Evolutionary conservation across 176 grass and related monocot species (phyloP).

Genomic region (Zea luxurians): DNA sequence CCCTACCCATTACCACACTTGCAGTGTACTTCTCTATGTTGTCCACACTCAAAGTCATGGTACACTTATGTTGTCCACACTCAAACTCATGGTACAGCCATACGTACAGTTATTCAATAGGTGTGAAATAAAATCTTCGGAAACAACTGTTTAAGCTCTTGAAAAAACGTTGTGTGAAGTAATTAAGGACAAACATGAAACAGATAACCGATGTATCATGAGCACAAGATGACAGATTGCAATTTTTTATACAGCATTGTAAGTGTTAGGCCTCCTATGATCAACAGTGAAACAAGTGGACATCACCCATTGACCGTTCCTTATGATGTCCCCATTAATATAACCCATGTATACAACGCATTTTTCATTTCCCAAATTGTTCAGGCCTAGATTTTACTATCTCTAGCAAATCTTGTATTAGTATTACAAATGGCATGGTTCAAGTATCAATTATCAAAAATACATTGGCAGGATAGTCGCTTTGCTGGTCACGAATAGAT

Average conservation of each 20-base stretch:
- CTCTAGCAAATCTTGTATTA: background rate
- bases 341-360: background rate
- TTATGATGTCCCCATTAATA: background rate
- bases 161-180: background rate
- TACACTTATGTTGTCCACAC: no score
- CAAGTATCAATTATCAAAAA: background rate
- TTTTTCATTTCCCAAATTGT: background rate
- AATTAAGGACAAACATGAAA: conserved; percentile 31
- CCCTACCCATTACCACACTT: no score
- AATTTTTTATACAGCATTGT: background rate
- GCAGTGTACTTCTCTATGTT: no score
- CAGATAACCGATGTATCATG: background rate
- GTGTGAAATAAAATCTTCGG: background rate
- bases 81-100: no score
- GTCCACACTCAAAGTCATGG: no score
- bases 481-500: conserved; percentile 2
- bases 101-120: conserved; percentile 4
- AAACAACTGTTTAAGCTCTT: background rate
- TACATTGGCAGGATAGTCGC: background rate
- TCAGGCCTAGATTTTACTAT: conserved; percentile 6
- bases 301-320: background rate
- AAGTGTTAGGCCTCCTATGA: background rate
- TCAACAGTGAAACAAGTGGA: conserved; percentile 11
- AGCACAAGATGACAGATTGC: background rate
- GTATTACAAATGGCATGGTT: background rate